Evolutionary conservation across 495 filamentous ascomycete genomes (phyloP), one percentile per base, ranked within the genome.

Genomic region (Aspergillus baeticus): DNA sequence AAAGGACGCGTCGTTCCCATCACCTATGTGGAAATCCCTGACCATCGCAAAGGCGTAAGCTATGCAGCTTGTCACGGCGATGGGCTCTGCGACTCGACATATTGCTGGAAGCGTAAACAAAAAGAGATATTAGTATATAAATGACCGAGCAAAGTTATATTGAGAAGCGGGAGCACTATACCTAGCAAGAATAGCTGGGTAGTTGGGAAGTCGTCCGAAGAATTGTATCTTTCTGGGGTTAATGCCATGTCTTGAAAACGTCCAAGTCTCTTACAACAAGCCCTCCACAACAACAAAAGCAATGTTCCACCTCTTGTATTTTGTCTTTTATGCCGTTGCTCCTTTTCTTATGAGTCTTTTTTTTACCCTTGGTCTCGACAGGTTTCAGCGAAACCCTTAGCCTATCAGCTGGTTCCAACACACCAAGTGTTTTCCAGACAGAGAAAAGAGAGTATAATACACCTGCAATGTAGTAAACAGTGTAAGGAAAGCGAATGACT

Each of bases 1-100:
- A 72, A 93, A 88, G 26, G 88, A 87, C 60, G 90, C 89, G 77
- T 90, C 82, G 62, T 78, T 72, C 54, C 81, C 79, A 59, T 80
- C 78, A 58, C 82, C 87, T 68, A 92, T 74, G 52, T 89, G 58
- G 64, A 90, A 89, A 60, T 87, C 78, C 67, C 84, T 85, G 63
- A 91, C 84, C 71, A 92, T 84, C 58, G 86, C 83, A 85, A 87
- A 95, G 53, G 92, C 89, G 72, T 95, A 96, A 14, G 90, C 89
- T 55, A 92, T 89, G 71, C 92, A 89, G 65, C 88, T 91, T 3
- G 90, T 92, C 57, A 95, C 81, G 39, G 91, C 90, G 55, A 96
- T 90, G 6, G 91, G 91, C 72, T 96, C 91, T 36, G 91, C 89
- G 58, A 96, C 81, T 47, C 92, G 87, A 69, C 86, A 87, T 73